Base-by-base conservation (phyloP, 371 early-diverging fungal genomes). In the Mortierella sp. region DNA sequence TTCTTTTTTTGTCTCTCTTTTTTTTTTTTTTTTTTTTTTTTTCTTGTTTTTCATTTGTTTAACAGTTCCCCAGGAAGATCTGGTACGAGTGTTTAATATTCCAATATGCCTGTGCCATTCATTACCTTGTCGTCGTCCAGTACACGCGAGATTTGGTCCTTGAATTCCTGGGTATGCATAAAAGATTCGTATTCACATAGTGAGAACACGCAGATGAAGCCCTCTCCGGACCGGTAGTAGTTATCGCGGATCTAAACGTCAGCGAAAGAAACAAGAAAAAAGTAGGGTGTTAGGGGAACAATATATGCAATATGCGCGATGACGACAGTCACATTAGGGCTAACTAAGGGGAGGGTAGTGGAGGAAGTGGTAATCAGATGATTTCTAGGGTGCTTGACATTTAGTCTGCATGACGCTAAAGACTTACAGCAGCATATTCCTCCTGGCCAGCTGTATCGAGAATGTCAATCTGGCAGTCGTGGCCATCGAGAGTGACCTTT, bases 391-490 rank as follows among this genome's bases (percentile, higher is more conserved):
- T 43, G 9, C 11, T 43, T 14, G 43, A 3, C 16, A 43, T 10
- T 43, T 43, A 43, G 43, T 43, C 43, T 30, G 30, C 30, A 30
- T 30, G 30, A 30, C 30, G 30, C 30, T 30, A 30, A 30, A 30
- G 55, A 74, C 83, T 72, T 89, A 93, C 91, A 40, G 93, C 93
- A 68, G 91, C 90, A 84, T 92, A 93, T 85, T 96, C 97, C 87
- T 97, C 96, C 77, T 97, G 96, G 6, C 97, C 96, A 57, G 97
- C 97, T 32, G 97, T 97, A 86, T 97, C 97, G 64, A 97, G 87
- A 68, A 97, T 96, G 85, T 97, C 96, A 73, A 97, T 93, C 74
- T 94, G 93, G 69, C 94, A 94, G 67, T 96, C 96, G 61, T 89
- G 86, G 16, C 86, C 87, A 74, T 92, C 93, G 54, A 91, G 87